phyloP scores from a whole-genome alignment of 1,284 basidiomycete genomes.

The Malassezia psittaci region DNA sequence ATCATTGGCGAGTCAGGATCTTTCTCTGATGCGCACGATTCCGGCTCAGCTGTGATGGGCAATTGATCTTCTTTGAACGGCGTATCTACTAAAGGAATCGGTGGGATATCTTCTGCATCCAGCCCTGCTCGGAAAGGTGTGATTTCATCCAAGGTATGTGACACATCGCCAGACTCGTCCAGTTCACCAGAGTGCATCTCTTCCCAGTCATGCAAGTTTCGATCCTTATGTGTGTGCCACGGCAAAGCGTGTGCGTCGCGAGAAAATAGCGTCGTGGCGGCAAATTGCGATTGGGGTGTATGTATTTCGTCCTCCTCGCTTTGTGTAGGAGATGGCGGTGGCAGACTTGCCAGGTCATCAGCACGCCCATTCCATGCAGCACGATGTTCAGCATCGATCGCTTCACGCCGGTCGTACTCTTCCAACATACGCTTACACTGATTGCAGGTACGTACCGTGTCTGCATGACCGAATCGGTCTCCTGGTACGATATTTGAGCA shows the following conservation, averaged over 20 bases:
- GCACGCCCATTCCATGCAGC: not conserved
- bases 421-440: constrained; percentile 82
- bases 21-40: not conserved
- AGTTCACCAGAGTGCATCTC: not conserved
- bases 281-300: constrained; percentile 14
- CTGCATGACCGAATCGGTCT: constrained; percentile 80
- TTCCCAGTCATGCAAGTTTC: not conserved
- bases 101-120: constrained; percentile 3
- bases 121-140: constrained; percentile 9
- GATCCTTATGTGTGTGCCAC: not conserved
- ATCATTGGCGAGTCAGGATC: constrained; percentile 6
- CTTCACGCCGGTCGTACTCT: constrained; percentile 51
- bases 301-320: constrained; percentile 4
- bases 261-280: constrained; percentile 11
- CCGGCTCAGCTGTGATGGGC: not conserved
- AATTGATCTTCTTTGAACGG: not conserved
- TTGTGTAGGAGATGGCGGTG: not conserved
- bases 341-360: not conserved
- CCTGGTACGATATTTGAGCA: constrained; percentile 96
- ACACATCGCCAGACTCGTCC: not conserved
- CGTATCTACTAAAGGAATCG: not conserved
- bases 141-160: not conserved
- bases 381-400: constrained; percentile 9
- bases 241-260: constrained; percentile 4
- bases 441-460: constrained; percentile 85